A percentile compares a stretch with the other conserved stretches of the same genome.
phyloP scores from a whole-genome alignment of 108 stramenopile species.

The Nitzschia palea region DNA sequence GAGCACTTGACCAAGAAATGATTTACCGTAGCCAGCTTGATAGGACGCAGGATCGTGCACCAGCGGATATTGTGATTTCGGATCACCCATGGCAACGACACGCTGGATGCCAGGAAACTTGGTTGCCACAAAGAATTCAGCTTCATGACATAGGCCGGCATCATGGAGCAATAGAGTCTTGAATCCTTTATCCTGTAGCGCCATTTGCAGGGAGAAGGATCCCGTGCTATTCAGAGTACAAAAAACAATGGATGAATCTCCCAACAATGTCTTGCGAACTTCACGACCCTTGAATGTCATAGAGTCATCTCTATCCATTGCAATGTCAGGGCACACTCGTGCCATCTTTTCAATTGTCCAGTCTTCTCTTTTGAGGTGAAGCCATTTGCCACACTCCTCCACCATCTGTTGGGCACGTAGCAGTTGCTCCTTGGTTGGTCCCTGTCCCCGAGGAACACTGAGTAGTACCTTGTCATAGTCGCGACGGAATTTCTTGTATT shows the following conservation, averaged over 20 bases:
- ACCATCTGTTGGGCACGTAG: background rate
- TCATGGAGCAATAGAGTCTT: constrained; percentile 90
- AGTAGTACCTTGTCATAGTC: background rate
- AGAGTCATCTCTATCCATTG: background rate
- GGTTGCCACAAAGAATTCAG: constrained; percentile 78
- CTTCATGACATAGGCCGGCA: constrained; percentile 86
- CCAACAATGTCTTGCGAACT: background rate
- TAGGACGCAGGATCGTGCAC: constrained; percentile 56
- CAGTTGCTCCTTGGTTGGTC: background rate
- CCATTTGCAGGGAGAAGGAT: constrained; percentile 35
- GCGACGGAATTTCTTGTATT: background rate
- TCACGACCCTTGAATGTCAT: background rate
- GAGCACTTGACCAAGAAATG: background rate
- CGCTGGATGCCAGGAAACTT: constrained; percentile 53
- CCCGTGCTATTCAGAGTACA: constrained; percentile 76
- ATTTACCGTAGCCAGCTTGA: constrained; percentile 30
- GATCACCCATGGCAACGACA: constrained; percentile 86
- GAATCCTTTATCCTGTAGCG: constrained; percentile 37
- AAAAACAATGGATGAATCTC: background rate
- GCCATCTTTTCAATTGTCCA: background rate
- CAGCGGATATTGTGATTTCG: constrained; percentile 82
- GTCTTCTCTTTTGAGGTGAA: background rate
- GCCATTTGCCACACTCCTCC: background rate
- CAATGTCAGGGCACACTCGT: background rate
- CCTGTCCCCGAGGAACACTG: background rate